Base-by-base conservation (phyloP, 495 filamentous ascomycete genomes). In the Pseudomonodictys pantanalensis region DNA sequence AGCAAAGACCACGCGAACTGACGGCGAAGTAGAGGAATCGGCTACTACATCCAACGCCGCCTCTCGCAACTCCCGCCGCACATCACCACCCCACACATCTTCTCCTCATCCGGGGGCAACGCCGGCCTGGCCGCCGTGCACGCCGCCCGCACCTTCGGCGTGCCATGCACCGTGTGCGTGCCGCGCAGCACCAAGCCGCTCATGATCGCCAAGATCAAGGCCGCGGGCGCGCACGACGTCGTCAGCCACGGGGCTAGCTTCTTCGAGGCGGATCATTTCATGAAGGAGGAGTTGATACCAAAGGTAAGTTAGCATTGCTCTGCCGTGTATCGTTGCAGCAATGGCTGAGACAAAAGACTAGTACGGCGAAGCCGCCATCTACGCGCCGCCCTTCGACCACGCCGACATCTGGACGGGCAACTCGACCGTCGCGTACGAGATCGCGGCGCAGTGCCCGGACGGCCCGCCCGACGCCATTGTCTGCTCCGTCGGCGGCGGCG, bases 371-470 rank as follows among this genome's bases (percentile, higher is more conserved):
- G 84, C 11, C 81, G 52, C 55, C 8, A 68, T 92, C n/a, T 96
- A 97, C 71, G 89, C 93, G 7, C 87, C 90, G 29, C 93, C 93
- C 15, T 98, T 97, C 65, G 91, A 98, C 70, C 83, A 95, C 72
- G 76, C 82, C 29, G 83, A 87, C 60, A 83, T 97, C 63, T 97
- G 93, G 92, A 75, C 84, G 25, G 93, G 93, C 26, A 81, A 86
- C 64, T 76, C 80, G 39, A 89, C 82, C 2, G 65, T 97, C 32
- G 72, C 96, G 22, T 81, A 86, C 58, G 93, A 98, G 72, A 69
- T 96, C 9, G 75, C 77, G 22, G 62, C 71, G 18, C 85, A 90
- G 70, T 70, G 89, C 56, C 69, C 72, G 3, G 60, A 70, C 12
- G 53, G 68, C n/a, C 57, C 64, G 15, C 66, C 86, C 18, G 86